These are phyloP conservation scores for Priceomyces castillae DNA, from an alignment of 805 yeast species.

Conservation along the genomic window DNA sequence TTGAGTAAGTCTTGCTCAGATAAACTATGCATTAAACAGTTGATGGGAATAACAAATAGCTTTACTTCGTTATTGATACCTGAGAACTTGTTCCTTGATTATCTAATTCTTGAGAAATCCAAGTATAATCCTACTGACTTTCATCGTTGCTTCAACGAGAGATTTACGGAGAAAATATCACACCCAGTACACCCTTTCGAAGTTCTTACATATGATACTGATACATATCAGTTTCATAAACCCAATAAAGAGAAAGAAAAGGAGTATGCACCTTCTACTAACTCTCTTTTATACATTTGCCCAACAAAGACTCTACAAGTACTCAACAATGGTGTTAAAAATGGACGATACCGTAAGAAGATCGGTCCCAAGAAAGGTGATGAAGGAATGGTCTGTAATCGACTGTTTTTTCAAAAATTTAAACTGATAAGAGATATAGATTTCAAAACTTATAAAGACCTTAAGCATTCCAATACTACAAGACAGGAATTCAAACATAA, in stretches of 20 bases:
- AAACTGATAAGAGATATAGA: neutral
- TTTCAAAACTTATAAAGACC: conserved; percentile 23
- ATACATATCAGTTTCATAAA: conserved; percentile 26
- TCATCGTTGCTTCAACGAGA: conserved; percentile 40
- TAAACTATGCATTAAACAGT: conserved; percentile 66
- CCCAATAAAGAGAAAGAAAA: conserved; percentile 6
- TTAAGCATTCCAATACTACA: conserved; percentile 24
- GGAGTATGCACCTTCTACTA: conserved; percentile 24
- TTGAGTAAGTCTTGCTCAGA: conserved; percentile 88
- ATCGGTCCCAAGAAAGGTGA: conserved; percentile 45
- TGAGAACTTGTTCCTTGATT: conserved; percentile 40
- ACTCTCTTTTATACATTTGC: conserved; percentile 27
- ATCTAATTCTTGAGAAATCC: conserved; percentile 46
- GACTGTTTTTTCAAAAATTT: conserved; percentile 15
- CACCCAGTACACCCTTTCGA: conserved; percentile 18
- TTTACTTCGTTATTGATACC: conserved; percentile 36
- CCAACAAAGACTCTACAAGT: conserved; percentile 30
- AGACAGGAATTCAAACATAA: conserved; percentile 28
- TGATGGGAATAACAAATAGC: conserved; percentile 50
- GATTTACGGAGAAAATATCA: conserved; percentile 13
- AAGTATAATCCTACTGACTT: conserved; percentile 27
- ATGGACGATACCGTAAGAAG: conserved; percentile 52
- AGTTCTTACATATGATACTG: conserved; percentile 20
- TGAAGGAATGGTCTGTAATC: conserved; percentile 38
- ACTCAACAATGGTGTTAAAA: conserved; percentile 57